Evolutionary conservation across 495 filamentous ascomycete species (phyloP).

Genomic region (Haplographium delicatum): DNA sequence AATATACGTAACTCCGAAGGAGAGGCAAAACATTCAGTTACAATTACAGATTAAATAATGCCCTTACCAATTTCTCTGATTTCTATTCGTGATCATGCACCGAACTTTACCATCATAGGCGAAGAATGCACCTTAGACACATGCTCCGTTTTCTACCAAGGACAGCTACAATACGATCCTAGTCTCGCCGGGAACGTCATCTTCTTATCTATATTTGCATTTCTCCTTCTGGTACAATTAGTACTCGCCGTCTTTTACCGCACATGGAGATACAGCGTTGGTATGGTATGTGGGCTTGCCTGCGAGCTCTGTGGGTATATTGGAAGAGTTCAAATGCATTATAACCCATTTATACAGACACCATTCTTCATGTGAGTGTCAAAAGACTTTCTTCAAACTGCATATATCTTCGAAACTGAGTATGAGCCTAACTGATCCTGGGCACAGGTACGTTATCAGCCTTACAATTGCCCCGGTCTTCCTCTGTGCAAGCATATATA

Average conservation of each 20-base stretch:
- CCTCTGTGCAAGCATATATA: conserved; percentile 49
- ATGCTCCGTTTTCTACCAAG: conserved; percentile 29
- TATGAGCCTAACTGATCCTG: too few species aligned
- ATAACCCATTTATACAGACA: conserved; percentile 32
- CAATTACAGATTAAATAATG: neutral
- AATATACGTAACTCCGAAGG: too few species aligned
- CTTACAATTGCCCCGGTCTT: conserved; percentile 52
- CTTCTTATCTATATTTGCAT: conserved; percentile 21
- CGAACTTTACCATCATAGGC: neutral
- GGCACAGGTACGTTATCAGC: conserved; percentile 40
- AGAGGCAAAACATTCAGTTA: neutral
- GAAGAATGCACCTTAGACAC: conserved; percentile 2
- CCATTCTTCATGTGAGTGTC: conserved; percentile 29
- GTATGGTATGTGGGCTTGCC: conserved; percentile 31
- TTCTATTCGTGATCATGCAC: neutral
- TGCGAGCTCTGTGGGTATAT: conserved; percentile 34
- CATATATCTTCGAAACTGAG: too few species aligned
- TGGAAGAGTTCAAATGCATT: conserved; percentile 32
- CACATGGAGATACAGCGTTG: conserved; percentile 29
- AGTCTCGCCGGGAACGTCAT: conserved; percentile 33
- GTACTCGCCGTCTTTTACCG: neutral
- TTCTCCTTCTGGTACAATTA: conserved; percentile 12
- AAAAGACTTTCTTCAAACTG: too few species aligned
- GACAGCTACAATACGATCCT: conserved; percentile 32
- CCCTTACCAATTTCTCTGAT: neutral